Percentiles rank a stretch among this genome's conserved stretches.
Conservation (phyloP, 2,329 filamentous ascomycete genomes). For the Chrysoporthe puriensis region DNA sequence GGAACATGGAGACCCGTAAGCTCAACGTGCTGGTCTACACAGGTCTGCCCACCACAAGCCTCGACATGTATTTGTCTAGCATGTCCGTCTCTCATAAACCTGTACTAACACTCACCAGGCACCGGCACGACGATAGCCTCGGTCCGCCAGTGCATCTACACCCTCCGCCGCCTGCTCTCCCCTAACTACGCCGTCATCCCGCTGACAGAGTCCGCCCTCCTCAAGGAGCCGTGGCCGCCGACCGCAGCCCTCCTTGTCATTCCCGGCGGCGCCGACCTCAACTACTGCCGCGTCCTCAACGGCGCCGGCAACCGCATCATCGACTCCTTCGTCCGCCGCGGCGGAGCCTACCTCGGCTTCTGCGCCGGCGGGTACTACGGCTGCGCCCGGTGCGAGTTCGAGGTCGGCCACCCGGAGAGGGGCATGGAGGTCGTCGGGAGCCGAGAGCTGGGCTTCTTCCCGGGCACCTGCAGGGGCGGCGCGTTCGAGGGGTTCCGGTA, state of each 20-base stretch:
- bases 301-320: conserved; percentile 87
- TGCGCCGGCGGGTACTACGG: conserved; percentile 97
- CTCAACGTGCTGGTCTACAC: conserved; percentile 95
- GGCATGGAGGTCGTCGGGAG: conserved; percentile 83
- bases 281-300: conserved; percentile 86
- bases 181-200: conserved; percentile 93
- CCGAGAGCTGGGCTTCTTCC: conserved; percentile 86
- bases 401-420: conserved; percentile 70
- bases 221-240: conserved; percentile 89
- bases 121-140: conserved; percentile 86
- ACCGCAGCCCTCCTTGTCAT: conserved; percentile 90
- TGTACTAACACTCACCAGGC: conserved; percentile 53
- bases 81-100: not conserved
- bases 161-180: conserved; percentile 81
- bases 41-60: conserved; percentile 53
- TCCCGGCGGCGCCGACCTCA: conserved; percentile 91
- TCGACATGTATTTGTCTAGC: conserved; percentile 19
- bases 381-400: conserved; percentile 81
- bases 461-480: conserved; percentile 80
- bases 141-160: conserved; percentile 85
- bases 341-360: conserved; percentile 86
- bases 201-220: conserved; percentile 74
- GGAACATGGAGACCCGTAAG: conserved; percentile 65
- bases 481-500: conserved; percentile 92
- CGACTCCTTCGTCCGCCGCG: conserved; percentile 79